Conservation (phyloP, 768 basidiomycete genomes). For the Xerocomus spinulosus region DNA sequence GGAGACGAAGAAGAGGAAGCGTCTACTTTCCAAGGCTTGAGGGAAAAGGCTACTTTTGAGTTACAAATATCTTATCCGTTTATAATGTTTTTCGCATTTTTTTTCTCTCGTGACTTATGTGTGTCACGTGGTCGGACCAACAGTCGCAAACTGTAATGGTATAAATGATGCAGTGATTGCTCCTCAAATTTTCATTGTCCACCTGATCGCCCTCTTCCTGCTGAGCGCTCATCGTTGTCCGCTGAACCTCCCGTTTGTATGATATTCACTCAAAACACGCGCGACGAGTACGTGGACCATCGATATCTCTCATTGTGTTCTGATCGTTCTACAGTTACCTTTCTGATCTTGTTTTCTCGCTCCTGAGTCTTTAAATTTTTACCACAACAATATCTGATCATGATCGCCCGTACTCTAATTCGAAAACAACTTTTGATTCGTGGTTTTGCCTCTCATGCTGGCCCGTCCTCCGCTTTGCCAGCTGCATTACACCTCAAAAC, state of each 20-base stretch:
- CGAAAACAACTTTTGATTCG: conserved; percentile 49
- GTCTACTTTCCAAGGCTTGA: conserved; percentile 8
- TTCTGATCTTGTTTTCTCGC: conserved; percentile 86
- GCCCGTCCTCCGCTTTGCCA: conserved; percentile 48
- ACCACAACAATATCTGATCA: conserved; percentile 33
- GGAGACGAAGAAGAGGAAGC: conserved; percentile 24
- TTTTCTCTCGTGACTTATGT: no score
- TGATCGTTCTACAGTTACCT: conserved; percentile 59
- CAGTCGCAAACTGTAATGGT: conserved; percentile 15
- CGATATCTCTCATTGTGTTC: conserved; percentile 2
- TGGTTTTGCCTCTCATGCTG: conserved; percentile 64
- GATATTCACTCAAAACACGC: conserved; percentile 82
- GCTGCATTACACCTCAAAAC: conserved; percentile 90
- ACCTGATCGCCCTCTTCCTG: background rate
- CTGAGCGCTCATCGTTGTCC: background rate
- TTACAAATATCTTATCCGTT: background rate
- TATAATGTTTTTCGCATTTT: no score
- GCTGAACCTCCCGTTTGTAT: conserved; percentile 45
- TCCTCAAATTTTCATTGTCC: background rate
- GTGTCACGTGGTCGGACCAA: conserved; percentile 8
- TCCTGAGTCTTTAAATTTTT: conserved; percentile 36
- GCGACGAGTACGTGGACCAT: conserved; percentile 68
- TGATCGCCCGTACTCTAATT: conserved; percentile 55
- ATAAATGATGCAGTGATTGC: background rate
- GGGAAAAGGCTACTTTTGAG: background rate